Evolutionary conservation across 495 filamentous ascomycete genomes (phyloP), one percentile per base, ranked within the genome.

Genomic region (Xylaria bambusicola): DNA sequence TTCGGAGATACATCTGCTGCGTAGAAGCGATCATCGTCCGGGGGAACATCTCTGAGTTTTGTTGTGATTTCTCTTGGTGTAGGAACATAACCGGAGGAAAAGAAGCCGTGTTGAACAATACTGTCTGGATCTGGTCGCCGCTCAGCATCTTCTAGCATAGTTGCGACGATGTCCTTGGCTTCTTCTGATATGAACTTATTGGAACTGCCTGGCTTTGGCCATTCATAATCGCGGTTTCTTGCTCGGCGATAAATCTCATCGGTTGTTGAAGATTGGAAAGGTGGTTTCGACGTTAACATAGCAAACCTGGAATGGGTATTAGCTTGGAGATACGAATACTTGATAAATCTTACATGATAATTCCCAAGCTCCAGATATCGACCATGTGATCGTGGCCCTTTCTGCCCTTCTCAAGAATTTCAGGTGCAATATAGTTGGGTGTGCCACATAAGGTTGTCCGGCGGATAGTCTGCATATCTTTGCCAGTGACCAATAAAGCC

Each of bases 401-500:
- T 68, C 90, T 92, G 50, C 88, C 87, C 72, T 88, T 89, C 66
- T 89, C 87, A 52, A 97, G 82, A 58, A 99, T 93, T 71, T 99
- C 94, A 2, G 94, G 94, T 0, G 95, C 95, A 71, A 99, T 96
- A 73, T 99, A 99, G 71, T 98, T 98, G 1, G 95, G 95, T 12
- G 95, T 98, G 29, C 95, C 95, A 63, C 95, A 99, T 47, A 99
- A 80, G 0, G 95, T 99, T 36, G 86, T 95, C 65, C 96, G 85
- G 66, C 88, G 82, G 69, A 79, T 84, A 57, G 80, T 77, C 63
- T 87, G 85, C 74, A 89, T 88, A 60, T 96, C 92, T 68, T 86
- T 91, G 56, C 90, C 88, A 1, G 91, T 91, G 21, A 97, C 79
- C 24, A 97, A 81, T 65, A 98, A 78, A 2, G 95, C 95, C n/a